A percentile compares a stretch with the other conserved stretches of the same genome.
Conservation (phyloP, 2,329 filamentous ascomycete species). For the Aspergillus sp. region DNA sequence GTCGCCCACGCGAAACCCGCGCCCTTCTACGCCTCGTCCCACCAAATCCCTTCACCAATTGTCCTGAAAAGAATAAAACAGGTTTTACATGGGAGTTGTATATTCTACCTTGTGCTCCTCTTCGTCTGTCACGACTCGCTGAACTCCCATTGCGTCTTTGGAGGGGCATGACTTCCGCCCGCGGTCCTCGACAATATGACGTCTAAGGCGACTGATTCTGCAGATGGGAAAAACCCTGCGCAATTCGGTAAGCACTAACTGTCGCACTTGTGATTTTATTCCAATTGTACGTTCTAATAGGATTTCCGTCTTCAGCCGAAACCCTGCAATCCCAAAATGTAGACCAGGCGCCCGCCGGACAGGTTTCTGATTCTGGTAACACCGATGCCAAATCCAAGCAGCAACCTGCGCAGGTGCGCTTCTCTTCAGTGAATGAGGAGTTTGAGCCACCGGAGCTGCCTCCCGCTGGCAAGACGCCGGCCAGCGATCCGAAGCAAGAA, state of each 20-base stretch:
- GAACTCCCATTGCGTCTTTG: constrained; percentile 12
- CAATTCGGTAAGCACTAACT: constrained; percentile 32
- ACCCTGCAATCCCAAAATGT: constrained; percentile 20
- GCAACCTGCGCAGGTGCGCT: constrained; percentile 58
- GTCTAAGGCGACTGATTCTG: constrained; percentile 34
- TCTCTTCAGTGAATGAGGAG: constrained; percentile 69
- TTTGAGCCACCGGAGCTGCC: constrained; percentile 54
- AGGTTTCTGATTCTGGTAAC: constrained; percentile 24
- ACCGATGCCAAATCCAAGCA: constrained; percentile 30
- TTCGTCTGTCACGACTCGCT: neutral
- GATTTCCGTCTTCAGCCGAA: constrained; percentile 13
- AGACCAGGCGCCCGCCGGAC: constrained; percentile 23
- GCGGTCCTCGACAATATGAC: constrained; percentile 35
- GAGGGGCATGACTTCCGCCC: constrained; percentile 36
- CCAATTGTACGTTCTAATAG: constrained; percentile 10
- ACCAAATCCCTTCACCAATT: neutral
- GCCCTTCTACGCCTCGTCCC: constrained; percentile 33
- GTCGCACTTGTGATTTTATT: constrained; percentile 3
- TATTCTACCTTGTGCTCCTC: neutral
- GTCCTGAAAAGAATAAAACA: neutral
- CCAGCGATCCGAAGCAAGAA: constrained; percentile 38
- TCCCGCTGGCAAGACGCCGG: constrained; percentile 20
- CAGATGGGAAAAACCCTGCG: constrained; percentile 25
- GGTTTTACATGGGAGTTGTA: constrained; percentile 1
- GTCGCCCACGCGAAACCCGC: constrained; percentile 24